Evolutionary conservation across 2,329 filamentous ascomycete genomes (phyloP).

Genomic region (Mycosphaerelloides madeirae): DNA sequence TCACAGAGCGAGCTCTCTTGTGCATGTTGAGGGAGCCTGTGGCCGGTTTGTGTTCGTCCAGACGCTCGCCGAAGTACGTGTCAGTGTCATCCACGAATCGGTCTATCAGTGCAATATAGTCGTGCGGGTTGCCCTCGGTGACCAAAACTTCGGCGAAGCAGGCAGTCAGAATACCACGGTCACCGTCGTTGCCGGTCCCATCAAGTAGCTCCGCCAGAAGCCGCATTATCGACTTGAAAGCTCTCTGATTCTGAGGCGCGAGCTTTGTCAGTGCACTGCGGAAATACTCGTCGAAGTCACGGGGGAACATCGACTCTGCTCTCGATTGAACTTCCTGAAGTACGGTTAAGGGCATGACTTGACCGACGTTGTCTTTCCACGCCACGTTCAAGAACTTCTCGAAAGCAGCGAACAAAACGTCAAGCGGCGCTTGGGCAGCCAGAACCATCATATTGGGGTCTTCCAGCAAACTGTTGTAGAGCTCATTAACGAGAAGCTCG

Average conservation of each 20-base stretch:
- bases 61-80: conserved; percentile 70
- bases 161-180: conserved; percentile 79
- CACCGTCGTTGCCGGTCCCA: conserved; percentile 84
- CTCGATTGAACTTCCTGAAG: conserved; percentile 69
- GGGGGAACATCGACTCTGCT: conserved; percentile 59
- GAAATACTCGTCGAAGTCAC: conserved; percentile 63
- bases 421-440: conserved; percentile 69
- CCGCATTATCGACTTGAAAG: conserved; percentile 78
- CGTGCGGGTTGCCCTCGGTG: conserved; percentile 67
- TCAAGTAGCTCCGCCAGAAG: conserved; percentile 82
- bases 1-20: conserved; percentile 56
- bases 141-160: conserved; percentile 86
- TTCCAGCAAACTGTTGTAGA: conserved; percentile 85
- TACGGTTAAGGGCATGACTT: conserved; percentile 67
- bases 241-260: conserved; percentile 61
- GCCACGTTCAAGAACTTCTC: conserved; percentile 87
- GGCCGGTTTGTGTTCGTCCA: conserved; percentile 22
- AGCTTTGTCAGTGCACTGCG: conserved; percentile 49
- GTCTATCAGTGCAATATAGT: conserved; percentile 85
- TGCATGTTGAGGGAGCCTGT: conserved; percentile 24
- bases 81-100: conserved; percentile 86
- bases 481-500: conserved; percentile 75
- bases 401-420: conserved; percentile 85
- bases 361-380: conserved; percentile 84
- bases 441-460: conserved; percentile 73